These are phyloP conservation scores for Dictyostelium intermedium DNA, from an alignment of 78 protist genomes.

Conservation along the genomic window DNA sequence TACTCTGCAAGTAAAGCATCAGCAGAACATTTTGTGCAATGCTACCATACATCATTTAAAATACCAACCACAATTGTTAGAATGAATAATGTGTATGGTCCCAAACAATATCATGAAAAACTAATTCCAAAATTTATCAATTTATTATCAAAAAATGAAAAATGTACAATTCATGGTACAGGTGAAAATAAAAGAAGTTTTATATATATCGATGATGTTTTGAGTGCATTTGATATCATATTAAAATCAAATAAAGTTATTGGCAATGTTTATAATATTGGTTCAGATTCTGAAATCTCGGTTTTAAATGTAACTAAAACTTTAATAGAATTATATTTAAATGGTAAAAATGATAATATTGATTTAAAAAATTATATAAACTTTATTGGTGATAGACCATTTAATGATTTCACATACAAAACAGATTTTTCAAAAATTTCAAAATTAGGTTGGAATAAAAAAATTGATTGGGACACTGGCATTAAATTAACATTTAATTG, in stretches of 20 bases:
- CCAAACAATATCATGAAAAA: conserved; percentile 95
- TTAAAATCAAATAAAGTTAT: neutral
- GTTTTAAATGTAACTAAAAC: conserved; percentile 49
- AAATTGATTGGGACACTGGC: conserved; percentile 5
- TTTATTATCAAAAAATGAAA: conserved; percentile 25
- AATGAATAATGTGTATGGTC: conserved; percentile 96
- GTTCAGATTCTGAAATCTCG: conserved; percentile 80
- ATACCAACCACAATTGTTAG: conserved; percentile 93
- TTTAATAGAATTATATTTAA: neutral
- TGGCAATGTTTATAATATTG: conserved; percentile 87
- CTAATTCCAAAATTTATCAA: conserved; percentile 93
- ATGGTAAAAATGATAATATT: neutral
- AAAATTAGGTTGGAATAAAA: conserved; percentile 65
- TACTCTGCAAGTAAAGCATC: conserved; percentile 96
- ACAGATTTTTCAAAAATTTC: conserved; percentile 4
- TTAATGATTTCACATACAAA: conserved; percentile 87
- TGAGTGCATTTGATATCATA: conserved; percentile 86
- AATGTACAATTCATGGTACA: conserved; percentile 87
- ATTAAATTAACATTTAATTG: conserved; percentile 37
- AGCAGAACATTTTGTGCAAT: conserved; percentile 87
- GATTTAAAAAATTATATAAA: neutral
- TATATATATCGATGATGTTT: conserved; percentile 89
- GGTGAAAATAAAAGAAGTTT: conserved; percentile 84
- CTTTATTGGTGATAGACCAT: conserved; percentile 88
- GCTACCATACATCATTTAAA: conserved; percentile 72